Evolutionary conservation across 345 rosid species (phyloP), one percentile per base, ranked within the genome.

Genomic region (Citrus maxima): DNA sequence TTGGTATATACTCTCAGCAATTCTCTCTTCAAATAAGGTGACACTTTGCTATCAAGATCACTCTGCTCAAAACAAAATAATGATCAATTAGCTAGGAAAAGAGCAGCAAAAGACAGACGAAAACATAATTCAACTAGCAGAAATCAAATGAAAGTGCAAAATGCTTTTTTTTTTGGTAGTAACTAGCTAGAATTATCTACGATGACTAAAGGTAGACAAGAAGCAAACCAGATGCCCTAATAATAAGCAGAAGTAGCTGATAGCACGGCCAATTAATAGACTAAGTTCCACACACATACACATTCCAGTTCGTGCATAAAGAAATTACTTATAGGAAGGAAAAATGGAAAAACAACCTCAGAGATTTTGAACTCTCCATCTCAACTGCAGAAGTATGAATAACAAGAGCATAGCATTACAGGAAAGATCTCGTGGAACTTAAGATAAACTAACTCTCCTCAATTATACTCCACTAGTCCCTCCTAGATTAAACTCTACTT

Each of bases 11-110:
- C 79, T 86, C 93, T 87, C 35, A 81, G 87, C 80, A 95, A 84
- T 82, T 95, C 99, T 80, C 89, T 88, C 90, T 85, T 88, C 88
- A 95, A 83, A 84, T 91, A 85, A 77, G 89, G 84, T 16, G 88
- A 92, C 42, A 83, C 90, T 87, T 85, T 82, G 81, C 80, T 83
- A 80, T 85, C 87, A 84, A 74, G 82, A 73, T 82, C 81, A 84
- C 85, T 84, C 91, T 83, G 83, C 85, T 80, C 51, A 42, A 68
- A 71, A 75, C 46, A 72, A 73, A 61, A 86, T 12, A 77, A 59
- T 28, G 71, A 56, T 51, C 64, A 76, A 67, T n/a, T 27, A 46
- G 59, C 19, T 25, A 28, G 10, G 30, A 51, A 70, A 6, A 28
- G 25, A 70, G 5, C 34, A 70, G 32, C 35, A 28, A 27, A 21